Evolutionary conservation across 2,329 filamentous ascomycete genomes (phyloP).

Genomic region (Cytospora paraplurivora): DNA sequence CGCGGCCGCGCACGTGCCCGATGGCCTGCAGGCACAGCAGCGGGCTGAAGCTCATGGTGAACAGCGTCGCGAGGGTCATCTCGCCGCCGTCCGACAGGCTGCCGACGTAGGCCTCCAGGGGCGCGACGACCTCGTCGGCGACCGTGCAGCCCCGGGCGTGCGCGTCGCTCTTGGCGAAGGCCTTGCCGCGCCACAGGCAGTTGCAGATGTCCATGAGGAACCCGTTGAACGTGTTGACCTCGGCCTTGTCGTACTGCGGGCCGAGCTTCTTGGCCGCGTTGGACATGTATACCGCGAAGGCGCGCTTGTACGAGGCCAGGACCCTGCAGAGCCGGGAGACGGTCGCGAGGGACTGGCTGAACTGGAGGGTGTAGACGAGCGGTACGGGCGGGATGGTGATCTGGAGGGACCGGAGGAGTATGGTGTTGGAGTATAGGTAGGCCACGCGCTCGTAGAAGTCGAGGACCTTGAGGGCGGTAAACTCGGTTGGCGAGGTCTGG

Average conservation of each 20-base stretch:
- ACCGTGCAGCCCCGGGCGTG: constrained; percentile 61
- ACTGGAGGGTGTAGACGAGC: constrained; percentile 71
- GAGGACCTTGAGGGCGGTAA: constrained; percentile 59
- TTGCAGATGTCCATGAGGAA: constrained; percentile 89
- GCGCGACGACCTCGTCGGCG: constrained; percentile 46
- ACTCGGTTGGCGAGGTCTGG: constrained; percentile 50
- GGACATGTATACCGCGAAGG: constrained; percentile 67
- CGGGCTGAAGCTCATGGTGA: constrained; percentile 62
- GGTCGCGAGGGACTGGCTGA: constrained; percentile 63
- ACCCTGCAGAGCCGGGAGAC: constrained; percentile 71
- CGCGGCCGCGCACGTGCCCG: constrained; percentile 55
- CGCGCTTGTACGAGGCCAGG: constrained; percentile 71
- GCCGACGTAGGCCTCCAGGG: constrained; percentile 51
- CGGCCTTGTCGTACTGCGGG: constrained; percentile 55
- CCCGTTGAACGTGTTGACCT: constrained; percentile 75
- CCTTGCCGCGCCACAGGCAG: constrained; percentile 75
- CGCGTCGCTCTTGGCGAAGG: constrained; percentile 66
- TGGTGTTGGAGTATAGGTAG: constrained; percentile 54
- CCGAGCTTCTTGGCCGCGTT: constrained; percentile 37
- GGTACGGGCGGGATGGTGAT: constrained; percentile 69
- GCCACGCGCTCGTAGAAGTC: constrained; percentile 70
- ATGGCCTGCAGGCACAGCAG: constrained; percentile 59
- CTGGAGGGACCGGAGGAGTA: constrained; percentile 57
- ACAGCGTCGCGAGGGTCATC: constrained; percentile 51
- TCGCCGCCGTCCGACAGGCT: constrained; percentile 47